Evolutionary conservation across 2,329 filamentous ascomycete genomes (phyloP), one percentile per base, ranked within the genome.

Genomic region (Colletotrichum sp.): DNA sequence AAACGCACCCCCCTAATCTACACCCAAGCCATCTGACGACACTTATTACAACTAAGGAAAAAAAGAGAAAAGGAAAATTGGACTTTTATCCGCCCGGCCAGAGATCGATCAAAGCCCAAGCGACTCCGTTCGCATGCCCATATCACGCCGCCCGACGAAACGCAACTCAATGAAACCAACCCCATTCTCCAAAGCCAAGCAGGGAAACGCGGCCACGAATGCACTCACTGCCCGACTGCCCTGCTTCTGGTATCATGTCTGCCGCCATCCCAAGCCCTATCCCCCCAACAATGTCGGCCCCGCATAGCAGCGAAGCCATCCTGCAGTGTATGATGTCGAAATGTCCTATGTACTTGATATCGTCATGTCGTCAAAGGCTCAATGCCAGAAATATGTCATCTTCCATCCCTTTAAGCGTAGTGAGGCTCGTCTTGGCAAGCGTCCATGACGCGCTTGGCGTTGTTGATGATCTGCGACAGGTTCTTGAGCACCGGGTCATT

Each of bases 401-500:
- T 7, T 49, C 26, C 55, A 15, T 60, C 68, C 36, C 73, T 76
- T 52, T 52, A 77, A 49, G 64, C 73, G 52, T 76, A 77, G 28
- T 77, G 76, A 28, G 60, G 62, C 75, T 74, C 71, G n/a, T 68
- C 62, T 26, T 68, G 71, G 71, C 74, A 76, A 6, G 67, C 71
- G 39, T 84, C 81, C 34, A 82, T 79, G 32, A 84, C 81, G n/a
- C 81, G 81, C 76, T 80, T 81, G 59, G 83, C 81, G 10, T 82
- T 79, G 30, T 77, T 79, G 32, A 87, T 86, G 83, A 90, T 86
- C 77, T 81, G 82, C 49, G 86, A 85, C 12, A 91, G 84, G 78
- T 85, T 87, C 81, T 88, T 88, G 62, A 91, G 82, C 18, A 87
- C 84, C 26, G 86, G 83, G 79, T 91, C 88, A 34, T 85, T 84